Percentiles rank a stretch among this genome's conserved stretches.
Evolutionary conservation across 179 eudicot species (phyloP).

Genomic region (Spergularia azorica): DNA sequence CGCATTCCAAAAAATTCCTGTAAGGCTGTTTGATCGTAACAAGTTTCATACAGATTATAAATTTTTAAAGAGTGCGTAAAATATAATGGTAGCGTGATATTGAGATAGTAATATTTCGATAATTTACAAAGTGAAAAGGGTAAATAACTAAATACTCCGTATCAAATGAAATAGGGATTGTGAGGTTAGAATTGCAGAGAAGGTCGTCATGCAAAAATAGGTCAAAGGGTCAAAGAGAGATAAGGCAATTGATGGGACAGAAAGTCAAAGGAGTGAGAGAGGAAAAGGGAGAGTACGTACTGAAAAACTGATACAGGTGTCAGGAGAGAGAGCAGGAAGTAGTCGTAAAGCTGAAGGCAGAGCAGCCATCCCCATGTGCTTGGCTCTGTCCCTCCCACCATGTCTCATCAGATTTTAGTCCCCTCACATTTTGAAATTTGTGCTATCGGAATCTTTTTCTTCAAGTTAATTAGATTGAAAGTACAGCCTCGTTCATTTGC

Average conservation of each 20-base stretch:
- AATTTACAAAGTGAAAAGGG: neutral
- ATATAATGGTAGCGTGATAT: too few species aligned
- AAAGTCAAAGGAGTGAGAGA: constrained; percentile 28
- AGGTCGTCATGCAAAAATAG: constrained; percentile 13
- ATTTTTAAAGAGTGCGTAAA: too few species aligned
- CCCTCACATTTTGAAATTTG: neutral
- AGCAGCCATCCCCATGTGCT: constrained; percentile 44
- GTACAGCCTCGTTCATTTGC: too few species aligned
- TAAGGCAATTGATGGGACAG: neutral
- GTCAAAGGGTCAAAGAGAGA: constrained; percentile 5
- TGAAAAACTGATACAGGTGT: constrained; percentile 5
- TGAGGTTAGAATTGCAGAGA: neutral
- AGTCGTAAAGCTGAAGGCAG: neutral
- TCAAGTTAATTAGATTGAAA: too few species aligned
- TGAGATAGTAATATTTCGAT: too few species aligned
- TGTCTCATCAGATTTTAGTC: constrained; percentile 11
- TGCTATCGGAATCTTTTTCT: too few species aligned
- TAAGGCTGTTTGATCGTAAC: too few species aligned
- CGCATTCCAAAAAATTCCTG: too few species aligned
- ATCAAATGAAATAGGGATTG: too few species aligned
- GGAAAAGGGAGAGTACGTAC: constrained; percentile 2
- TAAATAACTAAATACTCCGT: too few species aligned
- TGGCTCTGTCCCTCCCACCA: constrained; percentile 26
- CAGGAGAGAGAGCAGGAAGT: constrained; percentile 8
- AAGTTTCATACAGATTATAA: too few species aligned